Percentiles rank a stretch among this genome's conserved stretches.
These are phyloP conservation scores for Aspergillus aculeatus DNA, from an alignment of 2,329 filamentous ascomycete species.

Conservation along the genomic window DNA sequence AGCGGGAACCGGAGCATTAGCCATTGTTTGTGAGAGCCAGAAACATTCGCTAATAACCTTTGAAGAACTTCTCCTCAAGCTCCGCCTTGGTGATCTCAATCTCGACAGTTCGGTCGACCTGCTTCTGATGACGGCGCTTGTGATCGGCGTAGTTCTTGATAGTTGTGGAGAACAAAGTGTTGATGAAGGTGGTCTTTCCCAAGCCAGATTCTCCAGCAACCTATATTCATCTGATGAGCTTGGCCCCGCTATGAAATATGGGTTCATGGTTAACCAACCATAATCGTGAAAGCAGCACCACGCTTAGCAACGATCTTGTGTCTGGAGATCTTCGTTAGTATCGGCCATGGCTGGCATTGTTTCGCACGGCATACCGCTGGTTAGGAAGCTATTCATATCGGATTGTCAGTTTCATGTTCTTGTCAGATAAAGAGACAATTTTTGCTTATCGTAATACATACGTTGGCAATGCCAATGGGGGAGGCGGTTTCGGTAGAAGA, in stretches of 20 bases:
- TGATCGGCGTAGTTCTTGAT: constrained; percentile 99
- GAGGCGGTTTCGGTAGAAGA: constrained; percentile 60
- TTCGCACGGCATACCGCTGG: constrained; percentile 58
- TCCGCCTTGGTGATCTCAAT: constrained; percentile 99
- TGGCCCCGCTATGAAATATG: background rate
- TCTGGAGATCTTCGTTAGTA: constrained; percentile 38
- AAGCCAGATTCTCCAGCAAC: constrained; percentile 97
- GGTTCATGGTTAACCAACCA: constrained; percentile 61
- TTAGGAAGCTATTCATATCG: constrained; percentile 58
- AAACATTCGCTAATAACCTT: constrained; percentile 61
- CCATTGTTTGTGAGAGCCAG: background rate
- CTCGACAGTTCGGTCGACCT: constrained; percentile 99
- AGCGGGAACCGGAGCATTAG: constrained; percentile 21
- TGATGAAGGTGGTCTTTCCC: constrained; percentile 99
- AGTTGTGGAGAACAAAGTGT: constrained; percentile 99
- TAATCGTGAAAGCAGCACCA: constrained; percentile 98
- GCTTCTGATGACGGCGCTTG: constrained; percentile 98
- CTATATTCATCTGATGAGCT: constrained; percentile 49
- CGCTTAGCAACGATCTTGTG: constrained; percentile 76
- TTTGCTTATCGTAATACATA: constrained; percentile 43
- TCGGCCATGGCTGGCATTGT: background rate
- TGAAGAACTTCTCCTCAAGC: constrained; percentile 99
- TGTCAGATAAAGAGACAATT: background rate
- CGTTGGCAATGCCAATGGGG: constrained; percentile 73
- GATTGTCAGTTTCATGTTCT: constrained; percentile 26